Evolutionary conservation across 306 rosid genomes (phyloP).

Genomic region (Dicorynia guianensis): DNA sequence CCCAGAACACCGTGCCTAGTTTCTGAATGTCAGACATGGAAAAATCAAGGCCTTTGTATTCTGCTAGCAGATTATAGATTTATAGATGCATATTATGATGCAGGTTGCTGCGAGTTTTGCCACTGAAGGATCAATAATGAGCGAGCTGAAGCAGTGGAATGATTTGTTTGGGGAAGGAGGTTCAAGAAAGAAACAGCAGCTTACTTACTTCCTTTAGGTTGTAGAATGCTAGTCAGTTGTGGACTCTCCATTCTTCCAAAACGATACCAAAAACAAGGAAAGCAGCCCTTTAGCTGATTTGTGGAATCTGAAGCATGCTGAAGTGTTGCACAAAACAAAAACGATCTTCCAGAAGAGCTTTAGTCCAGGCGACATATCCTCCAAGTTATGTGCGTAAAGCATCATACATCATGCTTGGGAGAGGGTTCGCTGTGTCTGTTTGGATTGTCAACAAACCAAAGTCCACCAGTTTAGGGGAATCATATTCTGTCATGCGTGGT

Average conservation of each 20-base stretch:
- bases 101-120: conserved; percentile 97
- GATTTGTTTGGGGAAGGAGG: conserved; percentile 94
- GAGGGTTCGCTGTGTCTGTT: conserved; percentile 44
- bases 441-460: conserved; percentile 33
- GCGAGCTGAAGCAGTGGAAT: conserved; percentile 92
- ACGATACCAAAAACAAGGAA: conserved; percentile 41
- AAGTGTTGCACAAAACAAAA: conserved; percentile 8
- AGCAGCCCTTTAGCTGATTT: conserved; percentile 30
- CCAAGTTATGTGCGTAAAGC: conserved; percentile 8
- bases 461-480: conserved; percentile 34
- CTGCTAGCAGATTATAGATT: conserved; percentile 9
- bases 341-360: conserved; percentile 34
- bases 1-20: background rate
- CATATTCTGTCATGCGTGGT: conserved; percentile 48
- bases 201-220: conserved; percentile 82
- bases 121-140: conserved; percentile 83
- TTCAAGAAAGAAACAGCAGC: conserved; percentile 92
- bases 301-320: conserved; percentile 29
- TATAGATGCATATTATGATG: conserved; percentile 27
- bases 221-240: conserved; percentile 22
- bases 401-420: conserved; percentile 44
- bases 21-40: background rate
- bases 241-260: conserved; percentile 32
- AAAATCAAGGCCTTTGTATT: conserved; percentile 4
- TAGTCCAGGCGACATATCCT: background rate